Evolutionary conservation across 768 basidiomycete genomes (phyloP).

Genomic region (Collybia nuda): DNA sequence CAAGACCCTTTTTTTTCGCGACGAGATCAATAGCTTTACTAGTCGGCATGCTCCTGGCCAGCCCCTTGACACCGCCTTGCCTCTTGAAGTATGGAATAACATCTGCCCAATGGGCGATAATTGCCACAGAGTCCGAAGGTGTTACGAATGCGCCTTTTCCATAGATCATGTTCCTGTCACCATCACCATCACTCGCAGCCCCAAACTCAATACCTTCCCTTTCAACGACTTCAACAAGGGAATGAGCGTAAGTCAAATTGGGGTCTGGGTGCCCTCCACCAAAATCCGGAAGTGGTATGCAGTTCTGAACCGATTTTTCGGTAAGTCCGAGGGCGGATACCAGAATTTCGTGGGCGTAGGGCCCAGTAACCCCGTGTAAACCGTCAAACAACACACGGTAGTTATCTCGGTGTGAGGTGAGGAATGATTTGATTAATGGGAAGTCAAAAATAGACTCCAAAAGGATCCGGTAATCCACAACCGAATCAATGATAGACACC

Average conservation of each 20-base stretch:
- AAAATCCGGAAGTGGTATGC: conserved; percentile 89
- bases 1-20: conserved; percentile 89
- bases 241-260: conserved; percentile 95
- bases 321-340: conserved; percentile 81
- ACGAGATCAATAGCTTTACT: conserved; percentile 96
- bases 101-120: conserved; percentile 97
- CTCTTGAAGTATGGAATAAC: conserved; percentile 90
- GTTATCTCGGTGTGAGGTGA: conserved; percentile 62
- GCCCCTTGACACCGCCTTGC: conserved; percentile 87
- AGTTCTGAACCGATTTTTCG: conserved; percentile 84
- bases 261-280: conserved; percentile 98
- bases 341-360: conserved; percentile 89
- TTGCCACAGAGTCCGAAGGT: conserved; percentile 95
- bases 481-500: conserved; percentile 93
- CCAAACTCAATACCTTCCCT: conserved; percentile 84
- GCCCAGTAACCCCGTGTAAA: conserved; percentile 94
- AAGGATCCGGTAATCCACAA: conserved; percentile 81
- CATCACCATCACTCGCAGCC: conserved; percentile 96
- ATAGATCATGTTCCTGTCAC: conserved; percentile 99
- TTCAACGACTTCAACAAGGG: conserved; percentile 92
- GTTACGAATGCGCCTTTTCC: conserved; percentile 98
- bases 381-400: conserved; percentile 95
- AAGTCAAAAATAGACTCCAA: conserved; percentile 95
- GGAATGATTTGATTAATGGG: conserved; percentile 85
- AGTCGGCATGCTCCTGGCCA: conserved; percentile 97